Evolutionary conservation across 2,329 filamentous ascomycete genomes (phyloP).

Genomic region (Aspergillus vadensis): DNA sequence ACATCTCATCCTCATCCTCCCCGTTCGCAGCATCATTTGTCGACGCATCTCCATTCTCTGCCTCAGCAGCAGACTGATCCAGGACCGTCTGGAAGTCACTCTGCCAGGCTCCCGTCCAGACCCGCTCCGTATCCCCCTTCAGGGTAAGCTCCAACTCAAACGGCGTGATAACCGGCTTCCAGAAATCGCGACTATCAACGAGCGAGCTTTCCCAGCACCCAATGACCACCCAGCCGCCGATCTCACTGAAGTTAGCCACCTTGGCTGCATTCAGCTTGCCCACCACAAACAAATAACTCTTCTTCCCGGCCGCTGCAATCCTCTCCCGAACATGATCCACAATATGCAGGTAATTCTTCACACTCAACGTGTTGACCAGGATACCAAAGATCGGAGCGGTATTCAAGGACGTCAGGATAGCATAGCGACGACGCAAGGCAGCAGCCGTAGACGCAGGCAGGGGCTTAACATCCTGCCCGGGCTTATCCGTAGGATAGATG

Average conservation of each 20-base stretch:
- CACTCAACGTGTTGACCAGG: slow-evolving; percentile 90
- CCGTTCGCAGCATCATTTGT: slow-evolving; percentile 38
- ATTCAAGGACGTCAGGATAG: slow-evolving; percentile 75
- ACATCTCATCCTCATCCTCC: slow-evolving; percentile 64
- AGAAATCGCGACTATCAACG: slow-evolving; percentile 86
- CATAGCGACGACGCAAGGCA: slow-evolving; percentile 81
- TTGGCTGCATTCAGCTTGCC: slow-evolving; percentile 96
- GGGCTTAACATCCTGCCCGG: slow-evolving; percentile 36
- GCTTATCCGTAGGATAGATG: slow-evolving; percentile 68
- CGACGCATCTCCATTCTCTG: slow-evolving; percentile 27
- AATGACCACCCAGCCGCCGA: slow-evolving; percentile 95
- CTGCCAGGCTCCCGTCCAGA: slow-evolving; percentile 89
- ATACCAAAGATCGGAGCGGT: slow-evolving; percentile 88
- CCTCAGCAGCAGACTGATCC: slow-evolving; percentile 33
- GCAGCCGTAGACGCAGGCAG: slow-evolving; percentile 56
- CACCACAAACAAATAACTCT: slow-evolving; percentile 93
- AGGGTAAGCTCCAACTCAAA: slow-evolving; percentile 85
- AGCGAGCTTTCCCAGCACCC: slow-evolving; percentile 97
- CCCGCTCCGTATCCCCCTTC: slow-evolving; percentile 69
- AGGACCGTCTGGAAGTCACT: slow-evolving; percentile 77
- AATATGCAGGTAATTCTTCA: slow-evolving; percentile 84
- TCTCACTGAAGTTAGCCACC: slow-evolving; percentile 91
- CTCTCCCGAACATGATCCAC: slow-evolving; percentile 71
- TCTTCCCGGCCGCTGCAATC: slow-evolving; percentile 82
- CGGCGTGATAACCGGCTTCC: slow-evolving; percentile 86